A percentile compares a stretch with the other conserved stretches of the same genome.
Conservation (phyloP, 2,329 filamentous ascomycete species). For the Colletotrichum paranaense region DNA sequence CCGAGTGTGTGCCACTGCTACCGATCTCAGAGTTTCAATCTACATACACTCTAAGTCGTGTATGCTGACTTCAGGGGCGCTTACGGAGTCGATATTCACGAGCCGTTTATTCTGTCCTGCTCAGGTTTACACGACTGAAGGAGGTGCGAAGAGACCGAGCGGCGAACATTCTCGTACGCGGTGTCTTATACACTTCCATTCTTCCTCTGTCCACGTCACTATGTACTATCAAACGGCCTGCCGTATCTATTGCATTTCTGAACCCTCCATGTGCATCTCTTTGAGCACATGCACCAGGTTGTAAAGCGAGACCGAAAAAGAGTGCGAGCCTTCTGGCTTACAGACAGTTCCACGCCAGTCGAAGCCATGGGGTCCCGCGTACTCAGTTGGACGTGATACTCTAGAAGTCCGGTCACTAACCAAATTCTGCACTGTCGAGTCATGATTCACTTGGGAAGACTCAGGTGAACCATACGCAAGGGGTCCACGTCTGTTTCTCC, state of each 20-base stretch:
- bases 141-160: neutral
- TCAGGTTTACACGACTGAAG: neutral
- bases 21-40: constrained; percentile 6
- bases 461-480: neutral
- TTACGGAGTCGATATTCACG: neutral
- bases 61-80: constrained; percentile 19
- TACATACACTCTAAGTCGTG: neutral
- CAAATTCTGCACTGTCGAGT: neutral
- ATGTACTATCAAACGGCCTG: neutral
- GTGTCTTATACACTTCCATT: neutral
- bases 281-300: neutral
- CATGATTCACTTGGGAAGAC: neutral
- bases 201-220: neutral
- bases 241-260: neutral
- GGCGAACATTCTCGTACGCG: neutral
- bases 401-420: neutral
- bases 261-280: neutral
- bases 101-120: neutral
- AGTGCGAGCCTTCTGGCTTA: neutral
- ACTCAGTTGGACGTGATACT: neutral
- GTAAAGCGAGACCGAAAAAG: neutral
- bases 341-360: neutral
- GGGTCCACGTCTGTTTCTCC: neutral
- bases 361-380: too few species aligned
- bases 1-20: neutral